Percentiles rank a stretch among this genome's conserved stretches.
Evolutionary conservation across 148 eudicot species (phyloP).

Genomic region (Rhododendron ovatum): DNA sequence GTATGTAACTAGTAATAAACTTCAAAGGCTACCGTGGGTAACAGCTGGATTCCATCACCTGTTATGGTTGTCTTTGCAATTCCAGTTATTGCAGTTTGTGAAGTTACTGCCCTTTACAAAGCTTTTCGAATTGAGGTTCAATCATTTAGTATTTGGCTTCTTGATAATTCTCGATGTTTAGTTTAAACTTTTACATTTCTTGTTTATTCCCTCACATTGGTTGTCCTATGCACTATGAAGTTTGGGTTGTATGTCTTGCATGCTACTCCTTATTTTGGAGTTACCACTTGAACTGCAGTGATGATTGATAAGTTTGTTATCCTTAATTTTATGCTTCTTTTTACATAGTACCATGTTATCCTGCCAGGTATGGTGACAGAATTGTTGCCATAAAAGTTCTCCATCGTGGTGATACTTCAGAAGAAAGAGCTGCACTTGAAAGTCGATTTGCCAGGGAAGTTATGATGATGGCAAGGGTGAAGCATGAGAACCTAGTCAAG

Average conservation of each 20-base stretch:
- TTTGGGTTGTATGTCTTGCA: not conserved
- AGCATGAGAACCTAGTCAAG: conserved; percentile 87
- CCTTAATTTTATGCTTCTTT: not conserved
- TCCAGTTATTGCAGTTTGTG: not conserved
- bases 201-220: not conserved
- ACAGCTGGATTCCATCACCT: not conserved
- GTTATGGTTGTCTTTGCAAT: not conserved
- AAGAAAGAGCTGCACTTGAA: conserved; percentile 70
- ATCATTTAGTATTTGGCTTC: not conserved
- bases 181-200: not conserved
- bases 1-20: not conserved
- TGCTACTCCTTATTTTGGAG: not conserved
- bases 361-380: conserved; percentile 64
- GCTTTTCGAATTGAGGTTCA: not conserved
- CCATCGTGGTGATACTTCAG: conserved; percentile 61
- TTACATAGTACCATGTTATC: not conserved
- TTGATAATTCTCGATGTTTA: not conserved
- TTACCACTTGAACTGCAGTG: not conserved
- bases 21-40: not conserved
- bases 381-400: conserved; percentile 93
- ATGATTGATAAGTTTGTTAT: not conserved
- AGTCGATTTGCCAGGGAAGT: conserved; percentile 86
- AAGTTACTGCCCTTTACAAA: not conserved
- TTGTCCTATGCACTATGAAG: not conserved
- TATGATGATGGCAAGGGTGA: conserved; percentile 88